Evolutionary conservation across 2,329 filamentous ascomycete species (phyloP).

Genomic region (Apiospora saccharicola): DNA sequence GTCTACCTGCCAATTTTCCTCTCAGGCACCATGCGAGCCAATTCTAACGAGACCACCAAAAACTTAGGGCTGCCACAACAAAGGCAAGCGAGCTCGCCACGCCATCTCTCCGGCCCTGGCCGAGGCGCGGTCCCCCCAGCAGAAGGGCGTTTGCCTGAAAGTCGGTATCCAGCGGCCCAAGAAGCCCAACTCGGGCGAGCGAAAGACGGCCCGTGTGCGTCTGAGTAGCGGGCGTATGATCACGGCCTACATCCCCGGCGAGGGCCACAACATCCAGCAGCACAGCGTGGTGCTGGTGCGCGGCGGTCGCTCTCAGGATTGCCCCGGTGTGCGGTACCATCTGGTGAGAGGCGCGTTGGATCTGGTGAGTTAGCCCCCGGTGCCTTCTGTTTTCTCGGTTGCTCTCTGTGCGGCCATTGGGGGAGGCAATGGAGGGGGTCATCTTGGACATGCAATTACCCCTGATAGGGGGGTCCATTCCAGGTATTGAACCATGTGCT

Average conservation of each 20-base stretch:
- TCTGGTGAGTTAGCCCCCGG: constrained; percentile 69
- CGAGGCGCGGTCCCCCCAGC: constrained; percentile 72
- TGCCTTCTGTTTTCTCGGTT: not conserved
- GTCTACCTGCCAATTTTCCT: constrained; percentile 30
- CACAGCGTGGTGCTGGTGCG: constrained; percentile 97
- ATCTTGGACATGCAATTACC: not conserved
- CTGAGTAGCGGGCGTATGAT: constrained; percentile 87
- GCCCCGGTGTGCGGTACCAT: constrained; percentile 96
- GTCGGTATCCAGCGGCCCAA: constrained; percentile 95
- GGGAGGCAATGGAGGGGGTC: not conserved
- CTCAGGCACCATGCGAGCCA: not conserved
- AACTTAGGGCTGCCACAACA: constrained; percentile 73
- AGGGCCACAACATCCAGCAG: constrained; percentile 99
- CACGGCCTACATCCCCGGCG: constrained; percentile 94
- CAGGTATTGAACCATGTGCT: not conserved
- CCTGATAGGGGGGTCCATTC: not conserved
- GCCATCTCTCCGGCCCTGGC: constrained; percentile 85
- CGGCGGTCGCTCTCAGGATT: constrained; percentile 93
- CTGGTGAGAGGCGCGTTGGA: constrained; percentile 91
- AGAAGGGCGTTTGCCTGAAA: constrained; percentile 96
- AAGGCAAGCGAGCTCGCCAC: constrained; percentile 80
- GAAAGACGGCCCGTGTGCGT: constrained; percentile 92
- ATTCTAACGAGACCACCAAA: not conserved
- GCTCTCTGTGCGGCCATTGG: not conserved
- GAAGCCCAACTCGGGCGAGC: constrained; percentile 97